Base-by-base conservation (phyloP, 164 flowering plant genomes). In the Nymphaea thermarum region DNA sequence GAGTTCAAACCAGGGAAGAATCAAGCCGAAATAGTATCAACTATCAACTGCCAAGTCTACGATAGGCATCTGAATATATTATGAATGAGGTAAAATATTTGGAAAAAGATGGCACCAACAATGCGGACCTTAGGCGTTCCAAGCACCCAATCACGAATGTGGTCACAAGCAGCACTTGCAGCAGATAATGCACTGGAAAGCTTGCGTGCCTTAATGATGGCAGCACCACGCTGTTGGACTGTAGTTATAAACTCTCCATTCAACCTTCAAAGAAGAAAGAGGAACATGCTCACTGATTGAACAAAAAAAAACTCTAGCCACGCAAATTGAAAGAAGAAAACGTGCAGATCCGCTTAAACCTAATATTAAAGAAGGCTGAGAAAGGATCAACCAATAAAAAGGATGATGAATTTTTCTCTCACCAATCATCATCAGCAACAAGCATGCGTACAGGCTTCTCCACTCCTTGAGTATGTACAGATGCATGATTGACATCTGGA, bases 151-250 rank as follows among this genome's bases (percentile, higher is more conserved):
- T 95, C 94, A 76, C 91, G 94, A 16, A 95, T 95, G 83, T 95
- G 99, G 71, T 95, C 99, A 79, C 98, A 92, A 73, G 99, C 99
- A 80, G 96, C 71, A 66, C 99, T 95, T 61, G 99, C 99, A 82
- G 99, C 99, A 76, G 99, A 95, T 53, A 95, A 69, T n/a, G 99
- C 99, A 88, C 99, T 95, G 2, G 99, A 95, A 41, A 95, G 82
- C 82, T 95, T 95, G 65, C 98, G 76, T 43, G 99, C 99, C 68
- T 95, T 90, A 80, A 95, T 95, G 66, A 95, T 95, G 44, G 99
- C 99, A 80, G 98, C 98, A 76, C 99, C 99, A 71, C 99, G 96
- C 74, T 95, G 99, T 75, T 95, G 99, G 57, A 95, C 99, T 44
- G 87, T 90, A 43, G 83, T 68, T 4, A 95, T 95, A 76, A 95